Evolutionary conservation across 352 stramenopile species (phyloP).

Genomic region (Phytophthora syringae): DNA sequence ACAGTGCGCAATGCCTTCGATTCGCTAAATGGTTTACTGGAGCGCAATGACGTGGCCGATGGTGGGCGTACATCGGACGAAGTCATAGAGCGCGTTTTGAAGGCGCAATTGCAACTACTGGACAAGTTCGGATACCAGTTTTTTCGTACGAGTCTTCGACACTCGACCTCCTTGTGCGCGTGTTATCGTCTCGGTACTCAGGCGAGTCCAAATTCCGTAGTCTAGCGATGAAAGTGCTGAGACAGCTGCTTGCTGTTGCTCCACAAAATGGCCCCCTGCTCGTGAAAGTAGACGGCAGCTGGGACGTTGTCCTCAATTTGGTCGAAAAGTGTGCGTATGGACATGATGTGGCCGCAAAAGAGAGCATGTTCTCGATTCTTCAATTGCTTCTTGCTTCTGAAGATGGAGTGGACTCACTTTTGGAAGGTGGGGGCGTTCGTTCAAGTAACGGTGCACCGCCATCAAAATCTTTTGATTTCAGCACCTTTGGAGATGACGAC

Average conservation of each 20-base stretch:
- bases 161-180: slow-evolving; percentile 58
- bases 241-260: slow-evolving; percentile 44
- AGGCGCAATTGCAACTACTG: slow-evolving; percentile 66
- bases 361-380: slow-evolving; percentile 62
- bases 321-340: slow-evolving; percentile 51
- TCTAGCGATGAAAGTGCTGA: slow-evolving; percentile 46
- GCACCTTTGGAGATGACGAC: slow-evolving; percentile 48
- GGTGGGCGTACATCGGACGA: slow-evolving; percentile 68
- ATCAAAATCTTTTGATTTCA: slow-evolving; percentile 47
- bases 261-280: slow-evolving; percentile 60
- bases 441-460: slow-evolving; percentile 4
- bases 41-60: slow-evolving; percentile 57
- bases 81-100: slow-evolving; percentile 75
- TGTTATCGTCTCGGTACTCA: slow-evolving; percentile 23
- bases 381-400: slow-evolving; percentile 57
- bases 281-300: slow-evolving; percentile 52
- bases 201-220: slow-evolving; percentile 29
- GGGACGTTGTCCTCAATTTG: slow-evolving; percentile 53
- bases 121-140: slow-evolving; percentile 83
- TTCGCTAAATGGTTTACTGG: slow-evolving; percentile 52
- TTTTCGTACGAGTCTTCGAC: slow-evolving; percentile 79
- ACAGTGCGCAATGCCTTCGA: slow-evolving; percentile 72
- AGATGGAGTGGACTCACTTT: slow-evolving; percentile 53
- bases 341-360: slow-evolving; percentile 49
- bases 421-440: slow-evolving; percentile 14